phyloP scores from a whole-genome alignment of 805 yeast species.

The Scheffersomyces coipomensis region DNA sequence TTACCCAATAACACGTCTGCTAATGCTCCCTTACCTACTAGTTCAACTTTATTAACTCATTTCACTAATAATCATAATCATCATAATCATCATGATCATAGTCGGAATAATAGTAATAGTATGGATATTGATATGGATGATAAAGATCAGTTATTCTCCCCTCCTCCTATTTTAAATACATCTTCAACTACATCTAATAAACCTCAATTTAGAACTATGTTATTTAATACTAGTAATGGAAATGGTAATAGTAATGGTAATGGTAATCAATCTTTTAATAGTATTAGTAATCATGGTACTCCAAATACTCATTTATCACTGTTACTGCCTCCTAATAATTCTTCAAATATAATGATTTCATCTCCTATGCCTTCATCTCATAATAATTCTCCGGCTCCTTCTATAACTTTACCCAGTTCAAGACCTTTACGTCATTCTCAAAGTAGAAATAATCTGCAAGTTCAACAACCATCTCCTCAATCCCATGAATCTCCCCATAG shows the following conservation, averaged over 20 bases:
- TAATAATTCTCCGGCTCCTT: neutral
- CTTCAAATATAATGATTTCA: neutral
- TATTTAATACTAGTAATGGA: conserved; percentile 6
- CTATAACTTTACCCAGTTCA: neutral
- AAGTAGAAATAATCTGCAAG: too few species aligned
- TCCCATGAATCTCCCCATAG: conserved; percentile 14
- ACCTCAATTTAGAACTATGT: conserved; percentile 12
- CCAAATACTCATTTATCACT: neutral
- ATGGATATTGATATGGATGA: neutral
- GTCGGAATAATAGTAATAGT: too few species aligned
- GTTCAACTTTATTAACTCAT: conserved; percentile 1
- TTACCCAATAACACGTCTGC: conserved; percentile 51
- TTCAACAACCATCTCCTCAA: conserved; percentile 4
- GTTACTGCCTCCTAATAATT: conserved; percentile 1
- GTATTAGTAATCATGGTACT: conserved; percentile 1
- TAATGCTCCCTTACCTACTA: conserved; percentile 44
- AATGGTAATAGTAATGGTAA: neutral
- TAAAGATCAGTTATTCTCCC: neutral
- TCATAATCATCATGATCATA: too few species aligned
- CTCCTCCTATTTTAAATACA: neutral
- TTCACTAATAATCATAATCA: too few species aligned
- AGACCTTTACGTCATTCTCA: neutral
- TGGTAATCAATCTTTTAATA: neutral
- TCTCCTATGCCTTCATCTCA: neutral
- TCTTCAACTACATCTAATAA: conserved; percentile 1